phyloP scores from a whole-genome alignment of 352 stramenopile species.

The Pythium dissimile region DNA sequence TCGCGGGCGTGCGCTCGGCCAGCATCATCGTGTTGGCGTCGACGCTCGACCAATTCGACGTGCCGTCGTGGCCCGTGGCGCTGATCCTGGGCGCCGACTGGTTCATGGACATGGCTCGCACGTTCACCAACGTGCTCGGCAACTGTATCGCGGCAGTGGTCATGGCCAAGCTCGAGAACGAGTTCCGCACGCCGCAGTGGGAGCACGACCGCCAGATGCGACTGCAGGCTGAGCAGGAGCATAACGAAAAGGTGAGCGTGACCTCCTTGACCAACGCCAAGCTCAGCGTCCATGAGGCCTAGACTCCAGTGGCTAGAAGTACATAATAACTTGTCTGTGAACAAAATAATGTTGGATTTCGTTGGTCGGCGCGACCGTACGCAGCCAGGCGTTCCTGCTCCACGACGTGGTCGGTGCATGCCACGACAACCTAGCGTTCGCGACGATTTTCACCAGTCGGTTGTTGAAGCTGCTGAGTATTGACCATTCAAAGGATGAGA shows the following conservation, averaged over 20 bases:
- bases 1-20: slow-evolving; percentile 6
- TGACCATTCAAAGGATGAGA: too few species aligned
- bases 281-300: slow-evolving; percentile 12
- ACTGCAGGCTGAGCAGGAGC: slow-evolving; percentile 2
- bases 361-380: too few species aligned
- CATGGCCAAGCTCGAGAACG: slow-evolving; percentile 65
- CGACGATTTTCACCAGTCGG: too few species aligned
- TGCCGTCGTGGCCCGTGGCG: slow-evolving; percentile 53
- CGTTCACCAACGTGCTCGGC: slow-evolving; percentile 50
- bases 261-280: neutral
- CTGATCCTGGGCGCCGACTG: slow-evolving; percentile 55
- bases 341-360: too few species aligned
- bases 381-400: too few species aligned
- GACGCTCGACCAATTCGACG: slow-evolving; percentile 31
- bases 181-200: slow-evolving; percentile 54
- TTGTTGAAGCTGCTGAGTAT: too few species aligned
- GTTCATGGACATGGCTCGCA: slow-evolving; percentile 60
- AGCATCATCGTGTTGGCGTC: slow-evolving; percentile 4
- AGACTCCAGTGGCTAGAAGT: too few species aligned
- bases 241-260: slow-evolving; percentile 4
- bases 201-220: slow-evolving; percentile 20
- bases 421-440: too few species aligned
- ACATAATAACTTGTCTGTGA: too few species aligned
- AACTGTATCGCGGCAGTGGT: slow-evolving; percentile 52
- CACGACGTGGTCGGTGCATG: too few species aligned